Evolutionary conservation across 257 asterid species (phyloP).

Genomic region (Jacaranda copaia): DNA sequence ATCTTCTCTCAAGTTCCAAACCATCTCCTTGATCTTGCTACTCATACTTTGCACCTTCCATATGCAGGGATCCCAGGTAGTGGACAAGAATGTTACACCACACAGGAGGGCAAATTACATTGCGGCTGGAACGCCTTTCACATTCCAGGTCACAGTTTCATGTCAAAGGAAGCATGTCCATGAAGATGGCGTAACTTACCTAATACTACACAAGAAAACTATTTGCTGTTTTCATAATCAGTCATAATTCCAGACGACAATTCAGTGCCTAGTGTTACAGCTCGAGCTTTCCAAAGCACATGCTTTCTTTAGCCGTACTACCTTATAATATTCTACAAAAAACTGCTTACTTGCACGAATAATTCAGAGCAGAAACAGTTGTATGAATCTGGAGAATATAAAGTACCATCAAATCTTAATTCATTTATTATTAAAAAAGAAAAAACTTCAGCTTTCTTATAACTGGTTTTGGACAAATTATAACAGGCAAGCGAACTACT

Average conservation of each 20-base stretch:
- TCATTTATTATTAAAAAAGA: neutral
- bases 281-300: neutral
- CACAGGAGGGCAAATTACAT: neutral
- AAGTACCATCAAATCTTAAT: neutral
- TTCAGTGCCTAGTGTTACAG: neutral
- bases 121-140: neutral
- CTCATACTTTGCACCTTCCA: neutral
- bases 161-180: neutral
- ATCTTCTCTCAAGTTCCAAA: neutral
- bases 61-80: neutral
- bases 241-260: neutral
- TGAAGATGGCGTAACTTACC: neutral
- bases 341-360: neutral
- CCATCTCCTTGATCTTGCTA: neutral
- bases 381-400: neutral
- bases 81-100: neutral
- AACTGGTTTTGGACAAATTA: neutral
- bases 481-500: constrained; percentile 17
- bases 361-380: neutral
- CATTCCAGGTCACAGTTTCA: neutral
- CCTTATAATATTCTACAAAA: neutral
- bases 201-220: neutral
- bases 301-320: neutral
- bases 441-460: neutral
- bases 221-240: neutral